Percentiles rank a stretch among this genome's conserved stretches.
These are phyloP conservation scores for Debaryomyces sp. DNA, from an alignment of 1,139 yeast genomes.

Conservation along the genomic window DNA sequence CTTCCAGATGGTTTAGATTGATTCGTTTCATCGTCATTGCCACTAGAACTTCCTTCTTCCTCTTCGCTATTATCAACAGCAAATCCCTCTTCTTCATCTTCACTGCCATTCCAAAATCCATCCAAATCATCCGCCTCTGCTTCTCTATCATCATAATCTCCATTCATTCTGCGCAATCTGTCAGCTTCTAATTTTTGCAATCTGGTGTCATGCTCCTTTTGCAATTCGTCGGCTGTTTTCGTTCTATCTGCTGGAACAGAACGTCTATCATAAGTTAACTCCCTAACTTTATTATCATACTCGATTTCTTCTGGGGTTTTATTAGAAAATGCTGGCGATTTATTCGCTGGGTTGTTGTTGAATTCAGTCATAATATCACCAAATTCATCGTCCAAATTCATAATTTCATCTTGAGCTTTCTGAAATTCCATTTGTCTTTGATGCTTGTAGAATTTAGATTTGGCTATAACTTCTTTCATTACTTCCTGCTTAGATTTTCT, in stretches of 20 bases:
- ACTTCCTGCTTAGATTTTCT: slow-evolving; percentile 92
- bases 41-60: slow-evolving; percentile 15
- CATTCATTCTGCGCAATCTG: slow-evolving; percentile 84
- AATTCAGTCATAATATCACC: slow-evolving; percentile 73
- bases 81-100: slow-evolving; percentile 44
- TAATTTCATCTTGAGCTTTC: slow-evolving; percentile 68
- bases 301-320: slow-evolving; percentile 53
- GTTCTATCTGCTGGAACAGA: slow-evolving; percentile 97
- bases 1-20: slow-evolving; percentile 1
- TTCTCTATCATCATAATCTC: slow-evolving; percentile 52
- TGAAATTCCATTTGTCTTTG: slow-evolving; percentile 84
- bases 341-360: slow-evolving; percentile 21
- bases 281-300: slow-evolving; percentile 79
- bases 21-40: slow-evolving; percentile 18
- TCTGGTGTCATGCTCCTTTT: slow-evolving; percentile 66
- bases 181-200: slow-evolving; percentile 73
- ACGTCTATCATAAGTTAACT: slow-evolving; percentile 79
- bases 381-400: slow-evolving; percentile 77
- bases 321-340: slow-evolving; percentile 24
- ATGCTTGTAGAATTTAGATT: slow-evolving; percentile 85
- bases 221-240: slow-evolving; percentile 85
- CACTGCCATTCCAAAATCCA: slow-evolving; percentile 58
- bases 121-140: slow-evolving; percentile 74
- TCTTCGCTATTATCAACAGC: slow-evolving; percentile 20
- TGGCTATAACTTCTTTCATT: slow-evolving; percentile 95